These are phyloP conservation scores for Ilyonectria destructans DNA, from an alignment of 2,329 filamentous ascomycete genomes.

Conservation along the genomic window DNA sequence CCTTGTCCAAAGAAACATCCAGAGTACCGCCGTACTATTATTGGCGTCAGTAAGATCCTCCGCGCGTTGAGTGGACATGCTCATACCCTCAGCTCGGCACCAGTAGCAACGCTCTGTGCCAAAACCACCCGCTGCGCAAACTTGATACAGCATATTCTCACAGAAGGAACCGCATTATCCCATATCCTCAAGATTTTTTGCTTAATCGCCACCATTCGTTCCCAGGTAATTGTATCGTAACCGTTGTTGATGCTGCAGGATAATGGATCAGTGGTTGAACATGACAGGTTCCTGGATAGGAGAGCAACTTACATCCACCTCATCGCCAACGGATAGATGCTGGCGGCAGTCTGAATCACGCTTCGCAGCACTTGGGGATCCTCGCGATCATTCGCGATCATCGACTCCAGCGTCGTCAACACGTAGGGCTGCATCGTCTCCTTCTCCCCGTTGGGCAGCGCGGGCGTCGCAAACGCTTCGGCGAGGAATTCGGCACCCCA, in stretches of 20 bases:
- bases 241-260: constrained; percentile 85
- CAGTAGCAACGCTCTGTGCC: constrained; percentile 88
- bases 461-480: constrained; percentile 95
- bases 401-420: constrained; percentile 81
- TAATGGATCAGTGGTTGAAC: constrained; percentile 50
- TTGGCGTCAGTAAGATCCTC: constrained; percentile 31
- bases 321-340: constrained; percentile 93
- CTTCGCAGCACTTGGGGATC: constrained; percentile 88
- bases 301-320: constrained; percentile 88
- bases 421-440: constrained; percentile 84
- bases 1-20: constrained; percentile 89
- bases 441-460: constrained; percentile 83
- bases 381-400: constrained; percentile 80
- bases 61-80: background rate
- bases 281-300: constrained; percentile 20
- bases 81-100: constrained; percentile 84
- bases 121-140: constrained; percentile 95
- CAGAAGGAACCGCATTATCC: constrained; percentile 83
- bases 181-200: constrained; percentile 89
- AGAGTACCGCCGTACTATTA: constrained; percentile 64
- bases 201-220: constrained; percentile 91
- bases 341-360: constrained; percentile 89
- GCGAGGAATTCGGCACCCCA: constrained; percentile 98
- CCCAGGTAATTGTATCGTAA: constrained; percentile 87
- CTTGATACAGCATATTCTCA: constrained; percentile 96